A percentile compares a stretch with the other conserved stretches of the same genome.
These are phyloP conservation scores for Xylaria curta DNA, from an alignment of 495 filamentous ascomycete species.

Conservation along the genomic window DNA sequence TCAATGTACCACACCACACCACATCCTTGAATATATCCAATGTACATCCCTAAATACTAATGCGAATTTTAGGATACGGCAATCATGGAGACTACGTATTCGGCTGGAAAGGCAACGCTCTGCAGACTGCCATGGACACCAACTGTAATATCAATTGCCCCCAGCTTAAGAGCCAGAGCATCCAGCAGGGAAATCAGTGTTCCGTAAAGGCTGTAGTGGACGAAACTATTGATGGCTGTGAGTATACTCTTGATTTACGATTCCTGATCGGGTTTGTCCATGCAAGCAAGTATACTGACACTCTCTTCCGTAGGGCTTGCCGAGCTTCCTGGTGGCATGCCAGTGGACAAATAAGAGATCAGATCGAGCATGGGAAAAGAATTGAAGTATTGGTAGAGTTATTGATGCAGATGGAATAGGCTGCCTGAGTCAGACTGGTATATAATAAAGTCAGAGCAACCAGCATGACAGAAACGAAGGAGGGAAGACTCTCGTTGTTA, in stretches of 20 bases:
- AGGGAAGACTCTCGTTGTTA: background rate
- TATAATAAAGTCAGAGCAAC: background rate
- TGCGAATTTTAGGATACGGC: conserved; percentile 34
- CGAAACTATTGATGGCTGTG: conserved; percentile 50
- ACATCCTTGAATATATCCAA: too few species aligned
- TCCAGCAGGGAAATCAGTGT: conserved; percentile 49
- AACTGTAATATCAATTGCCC: conserved; percentile 47
- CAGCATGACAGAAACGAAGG: background rate
- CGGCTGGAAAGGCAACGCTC: conserved; percentile 48
- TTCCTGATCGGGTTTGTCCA: background rate
- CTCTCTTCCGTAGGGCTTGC: conserved; percentile 31
- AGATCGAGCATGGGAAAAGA: background rate
- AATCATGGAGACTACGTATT: conserved; percentile 53
- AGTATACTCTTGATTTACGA: conserved; percentile 17
- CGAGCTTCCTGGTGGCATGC: conserved; percentile 40
- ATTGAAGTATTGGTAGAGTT: background rate
- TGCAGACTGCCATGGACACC: conserved; percentile 49
- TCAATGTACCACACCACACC: too few species aligned
- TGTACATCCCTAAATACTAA: too few species aligned
- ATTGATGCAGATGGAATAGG: background rate
- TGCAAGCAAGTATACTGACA: background rate
- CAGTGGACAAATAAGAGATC: conserved; percentile 34
- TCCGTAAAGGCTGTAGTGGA: conserved; percentile 38
- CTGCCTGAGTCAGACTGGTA: background rate
- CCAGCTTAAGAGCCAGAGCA: conserved; percentile 47